phyloP scores from a whole-genome alignment of 495 filamentous ascomycete genomes.

The Neurospora sp. region DNA sequence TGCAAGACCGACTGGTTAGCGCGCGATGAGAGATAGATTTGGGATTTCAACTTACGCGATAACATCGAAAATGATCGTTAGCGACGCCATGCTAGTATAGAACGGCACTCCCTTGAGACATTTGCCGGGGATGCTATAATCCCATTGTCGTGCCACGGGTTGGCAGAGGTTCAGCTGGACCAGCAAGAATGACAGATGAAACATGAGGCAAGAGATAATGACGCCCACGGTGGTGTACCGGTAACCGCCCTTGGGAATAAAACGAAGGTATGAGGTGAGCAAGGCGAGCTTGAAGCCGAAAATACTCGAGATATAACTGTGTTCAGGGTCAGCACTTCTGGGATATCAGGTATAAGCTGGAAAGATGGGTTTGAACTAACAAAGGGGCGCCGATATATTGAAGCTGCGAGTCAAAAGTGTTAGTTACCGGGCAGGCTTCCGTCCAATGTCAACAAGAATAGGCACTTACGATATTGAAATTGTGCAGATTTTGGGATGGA shows the following conservation, averaged over 20 bases:
- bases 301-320: constrained; percentile 33
- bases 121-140: constrained; percentile 24
- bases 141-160: constrained; percentile 40
- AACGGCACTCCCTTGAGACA: constrained; percentile 34
- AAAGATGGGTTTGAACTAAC: constrained; percentile 12
- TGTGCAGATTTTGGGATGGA: constrained; percentile 23
- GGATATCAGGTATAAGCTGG: not conserved
- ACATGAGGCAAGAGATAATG: constrained; percentile 23
- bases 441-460: not conserved
- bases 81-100: constrained; percentile 31
- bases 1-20: constrained; percentile 7
- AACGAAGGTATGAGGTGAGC: constrained; percentile 39
- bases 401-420: constrained; percentile 11
- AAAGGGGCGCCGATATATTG: constrained; percentile 33
- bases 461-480: constrained; percentile 26
- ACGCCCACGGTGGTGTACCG: constrained; percentile 22
- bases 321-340: not conserved
- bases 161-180: constrained; percentile 35
- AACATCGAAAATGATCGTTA: constrained; percentile 39
- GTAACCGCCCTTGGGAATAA: constrained; percentile 34
- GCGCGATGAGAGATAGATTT: not conserved
- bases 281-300: constrained; percentile 45
- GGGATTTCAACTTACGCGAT: constrained; percentile 24
- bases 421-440: constrained; percentile 1
- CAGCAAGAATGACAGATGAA: constrained; percentile 24